Base-by-base conservation (phyloP, 2,329 filamentous ascomycete genomes). In the Torrubiellomyces zombiae region DNA sequence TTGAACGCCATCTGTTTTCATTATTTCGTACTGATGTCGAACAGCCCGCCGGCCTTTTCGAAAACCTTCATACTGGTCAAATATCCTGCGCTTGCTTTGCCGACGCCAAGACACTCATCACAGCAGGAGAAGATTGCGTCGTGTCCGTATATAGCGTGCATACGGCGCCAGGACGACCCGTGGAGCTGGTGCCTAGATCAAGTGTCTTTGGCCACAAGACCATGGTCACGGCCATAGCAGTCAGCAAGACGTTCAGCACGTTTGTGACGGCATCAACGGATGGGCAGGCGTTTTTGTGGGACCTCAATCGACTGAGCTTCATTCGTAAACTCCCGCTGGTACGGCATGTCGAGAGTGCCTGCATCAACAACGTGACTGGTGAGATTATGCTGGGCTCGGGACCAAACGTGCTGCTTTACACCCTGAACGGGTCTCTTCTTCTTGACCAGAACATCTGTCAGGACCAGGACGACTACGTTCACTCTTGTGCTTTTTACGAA, bases 21-120 rank as follows among this genome's bases (percentile, higher is more conserved):
- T 13, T 12, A 15, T 12, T 24, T 9, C 18, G 10, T 21, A 32
- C 49, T 52, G 40, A 53, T 35, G 21, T 28, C 21, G 25, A 24
- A 26, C 37, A 58, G 57, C 60, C 78, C 13, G 70, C 91, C 18
- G 86, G 86, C 0, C 63, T 94, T 11, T 93, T 86, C 43, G 89
- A 98, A 48, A 91, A 95, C 43, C 60, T 94, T 3, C 89, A 98
- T 45, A 75, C 86, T 29, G 83, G 85, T 4, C 83, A 93, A 44
- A 66, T 98, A 15, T 86, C 83, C 0, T 74, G 73, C 28, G 75
- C 81, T 1, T 60, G 76, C 9, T 89, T 95, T 44, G 81, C 81
- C 1, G 86, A 94, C 45, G 86, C 82, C 10, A 80, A 78, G 39
- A 93, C 82, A 0, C 63, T 98, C 12, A 75, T 98, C 34, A 95